Conservation (phyloP, 1,284 basidiomycete genomes). For the Singerocomus rubriflavus region DNA sequence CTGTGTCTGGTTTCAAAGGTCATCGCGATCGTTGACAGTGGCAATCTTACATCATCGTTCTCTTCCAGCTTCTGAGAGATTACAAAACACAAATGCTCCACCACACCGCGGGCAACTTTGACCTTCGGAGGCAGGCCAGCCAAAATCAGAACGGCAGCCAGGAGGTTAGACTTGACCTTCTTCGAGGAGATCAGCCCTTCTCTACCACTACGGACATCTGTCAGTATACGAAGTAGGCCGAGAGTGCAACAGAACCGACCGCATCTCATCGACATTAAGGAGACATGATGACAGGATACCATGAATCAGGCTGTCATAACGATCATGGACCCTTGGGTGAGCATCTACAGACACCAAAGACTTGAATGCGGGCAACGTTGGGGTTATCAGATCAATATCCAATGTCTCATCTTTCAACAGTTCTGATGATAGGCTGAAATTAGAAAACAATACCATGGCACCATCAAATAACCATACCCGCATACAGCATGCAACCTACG, state of each 20-base stretch:
- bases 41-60: constrained; percentile 58
- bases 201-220: constrained; percentile 55
- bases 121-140: constrained; percentile 73
- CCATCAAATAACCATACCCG: constrained; percentile 45
- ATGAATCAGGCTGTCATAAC: constrained; percentile 69
- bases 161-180: constrained; percentile 90
- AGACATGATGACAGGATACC: constrained; percentile 85
- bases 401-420: constrained; percentile 81
- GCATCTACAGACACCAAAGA: constrained; percentile 58
- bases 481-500: constrained; percentile 79
- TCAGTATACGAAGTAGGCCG: background rate
- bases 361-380: constrained; percentile 79
- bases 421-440: constrained; percentile 43
- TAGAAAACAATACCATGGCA: background rate
- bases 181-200: constrained; percentile 72
- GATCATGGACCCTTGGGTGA: constrained; percentile 36
- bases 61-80: constrained; percentile 76
- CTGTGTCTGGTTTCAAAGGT: constrained; percentile 37
- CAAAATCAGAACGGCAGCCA: constrained; percentile 83
- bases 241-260: constrained; percentile 46
- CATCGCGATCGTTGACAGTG: background rate
- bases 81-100: constrained; percentile 84
- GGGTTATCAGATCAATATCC: constrained; percentile 74
- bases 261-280: constrained; percentile 87
- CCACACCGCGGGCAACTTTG: constrained; percentile 68